Conservation (phyloP, 1,139 yeast species). For the Chernovozyma aurita region DNA sequence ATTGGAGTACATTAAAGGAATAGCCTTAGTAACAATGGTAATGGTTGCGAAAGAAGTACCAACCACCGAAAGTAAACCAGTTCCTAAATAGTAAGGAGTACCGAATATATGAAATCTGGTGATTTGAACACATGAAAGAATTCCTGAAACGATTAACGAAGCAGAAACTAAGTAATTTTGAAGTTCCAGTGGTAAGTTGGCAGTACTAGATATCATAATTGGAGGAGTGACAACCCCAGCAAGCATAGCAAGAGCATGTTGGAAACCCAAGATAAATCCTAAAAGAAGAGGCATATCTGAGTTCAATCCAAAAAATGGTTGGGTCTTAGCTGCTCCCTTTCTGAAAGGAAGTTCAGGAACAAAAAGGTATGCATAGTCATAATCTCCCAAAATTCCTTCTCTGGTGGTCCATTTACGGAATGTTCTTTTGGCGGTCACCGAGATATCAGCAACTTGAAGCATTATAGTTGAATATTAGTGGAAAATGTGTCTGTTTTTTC, state of each 20-base stretch:
- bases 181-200: slow-evolving; percentile 46
- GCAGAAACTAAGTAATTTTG: slow-evolving; percentile 75
- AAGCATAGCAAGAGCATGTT: slow-evolving; percentile 84
- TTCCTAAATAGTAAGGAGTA: slow-evolving; percentile 75
- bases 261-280: slow-evolving; percentile 76
- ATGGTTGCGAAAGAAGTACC: slow-evolving; percentile 90
- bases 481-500: too few relatives aligned
- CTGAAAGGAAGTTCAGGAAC: slow-evolving; percentile 72
- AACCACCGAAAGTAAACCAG: slow-evolving; percentile 82
- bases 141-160: slow-evolving; percentile 70
- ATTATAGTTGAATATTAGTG: slow-evolving; percentile 5
- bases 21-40: slow-evolving; percentile 67
- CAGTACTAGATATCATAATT: slow-evolving; percentile 56
- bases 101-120: slow-evolving; percentile 70
- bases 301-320: slow-evolving; percentile 79
- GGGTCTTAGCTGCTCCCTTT: slow-evolving; percentile 44
- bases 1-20: slow-evolving; percentile 72
- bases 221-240: slow-evolving; percentile 93
- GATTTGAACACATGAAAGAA: slow-evolving; percentile 72
- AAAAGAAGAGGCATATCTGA: slow-evolving; percentile 74
- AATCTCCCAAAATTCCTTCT: slow-evolving; percentile 79
- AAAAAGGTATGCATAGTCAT: slow-evolving; percentile 73
- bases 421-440: slow-evolving; percentile 18
- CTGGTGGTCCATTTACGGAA: slow-evolving; percentile 55
- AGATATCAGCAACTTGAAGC: slow-evolving; percentile 10